Percentiles rank a stretch among this genome's conserved stretches.
Evolutionary conservation across 495 filamentous ascomycete genomes (phyloP).

Genomic region (Saxophila tyrrhenica): DNA sequence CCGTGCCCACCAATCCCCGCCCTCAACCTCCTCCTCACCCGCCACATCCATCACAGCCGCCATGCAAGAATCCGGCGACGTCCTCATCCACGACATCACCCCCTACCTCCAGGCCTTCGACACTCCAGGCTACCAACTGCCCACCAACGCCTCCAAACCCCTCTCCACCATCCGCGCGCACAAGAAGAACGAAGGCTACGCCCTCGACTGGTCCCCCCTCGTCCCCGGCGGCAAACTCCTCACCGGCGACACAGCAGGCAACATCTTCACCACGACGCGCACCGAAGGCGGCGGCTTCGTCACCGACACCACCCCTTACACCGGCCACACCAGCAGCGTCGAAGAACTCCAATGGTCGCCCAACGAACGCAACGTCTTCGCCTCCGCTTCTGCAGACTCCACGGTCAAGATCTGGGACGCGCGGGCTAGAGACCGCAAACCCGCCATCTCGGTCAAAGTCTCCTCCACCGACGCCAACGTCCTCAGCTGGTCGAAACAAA

Average conservation of each 20-base stretch:
- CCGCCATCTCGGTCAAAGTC: conserved; percentile 74
- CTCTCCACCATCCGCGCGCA: conserved; percentile 79
- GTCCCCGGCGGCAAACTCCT: conserved; percentile 68
- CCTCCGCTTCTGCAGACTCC: conserved; percentile 84
- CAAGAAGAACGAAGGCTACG: conserved; percentile 78
- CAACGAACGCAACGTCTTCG: conserved; percentile 80
- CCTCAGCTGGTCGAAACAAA: conserved; percentile 82
- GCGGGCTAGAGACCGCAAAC: conserved; percentile 72
- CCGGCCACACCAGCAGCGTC: conserved; percentile 70
- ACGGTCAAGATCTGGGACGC: conserved; percentile 94
- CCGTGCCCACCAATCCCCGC: conserved; percentile 64
- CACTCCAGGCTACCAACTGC: conserved; percentile 66
- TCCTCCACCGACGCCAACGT: conserved; percentile 87
- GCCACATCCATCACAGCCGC: conserved; percentile 75
- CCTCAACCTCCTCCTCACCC: conserved; percentile 54
- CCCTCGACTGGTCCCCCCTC: conserved; percentile 82
- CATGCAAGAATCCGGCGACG: conserved; percentile 77
- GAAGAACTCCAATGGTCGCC: conserved; percentile 97
- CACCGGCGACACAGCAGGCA: conserved; percentile 81
- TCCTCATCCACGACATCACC: conserved; percentile 89
- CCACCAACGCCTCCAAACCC: conserved; percentile 72
- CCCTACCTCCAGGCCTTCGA: conserved; percentile 80
- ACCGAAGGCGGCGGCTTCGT: conserved; percentile 81
- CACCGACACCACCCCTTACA: conserved; percentile 67
- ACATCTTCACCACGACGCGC: conserved; percentile 76